Percentiles rank a stretch among this genome's conserved stretches.
phyloP scores from a whole-genome alignment of 208 protist species.

The Leishmania gerbilli region DNA sequence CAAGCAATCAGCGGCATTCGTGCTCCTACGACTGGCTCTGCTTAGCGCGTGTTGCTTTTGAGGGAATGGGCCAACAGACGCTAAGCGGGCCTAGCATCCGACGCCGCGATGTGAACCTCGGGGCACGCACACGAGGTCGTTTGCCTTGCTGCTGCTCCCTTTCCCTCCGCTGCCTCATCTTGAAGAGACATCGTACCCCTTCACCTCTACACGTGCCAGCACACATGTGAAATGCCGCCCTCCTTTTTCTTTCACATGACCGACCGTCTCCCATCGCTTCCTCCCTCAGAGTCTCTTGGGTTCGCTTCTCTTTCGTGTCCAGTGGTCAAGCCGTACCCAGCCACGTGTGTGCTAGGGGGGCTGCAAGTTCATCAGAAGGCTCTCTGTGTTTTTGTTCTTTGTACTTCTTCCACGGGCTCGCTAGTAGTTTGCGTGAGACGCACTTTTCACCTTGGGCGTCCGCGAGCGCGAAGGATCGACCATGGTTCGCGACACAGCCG shows the following conservation, averaged over 20 bases:
- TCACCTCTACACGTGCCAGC: not conserved
- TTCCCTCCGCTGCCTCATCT: no score
- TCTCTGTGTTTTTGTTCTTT: not conserved
- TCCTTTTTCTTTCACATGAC: not conserved
- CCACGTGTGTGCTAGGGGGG: not conserved
- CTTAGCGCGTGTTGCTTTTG: not conserved
- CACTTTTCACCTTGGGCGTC: not conserved
- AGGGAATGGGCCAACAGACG: not conserved
- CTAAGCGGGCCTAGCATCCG: no score
- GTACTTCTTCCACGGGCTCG: not conserved
- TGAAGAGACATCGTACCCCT: not conserved
- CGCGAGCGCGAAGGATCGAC: not conserved
- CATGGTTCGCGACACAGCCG: constrained; percentile 70
- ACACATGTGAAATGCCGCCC: not conserved
- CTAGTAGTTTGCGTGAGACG: not conserved
- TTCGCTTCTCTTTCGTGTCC: not conserved
- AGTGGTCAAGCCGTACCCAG: not conserved
- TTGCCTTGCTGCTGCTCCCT: not conserved
- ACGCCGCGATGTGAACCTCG: not conserved
- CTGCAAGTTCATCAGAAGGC: not conserved
- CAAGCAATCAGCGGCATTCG: not conserved
- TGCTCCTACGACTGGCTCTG: not conserved
- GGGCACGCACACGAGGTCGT: not conserved
- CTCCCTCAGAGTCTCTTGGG: not conserved
- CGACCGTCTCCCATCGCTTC: not conserved